Conservation (phyloP, 75 land plant genomes). For the Sequoia sempervirens region DNA sequence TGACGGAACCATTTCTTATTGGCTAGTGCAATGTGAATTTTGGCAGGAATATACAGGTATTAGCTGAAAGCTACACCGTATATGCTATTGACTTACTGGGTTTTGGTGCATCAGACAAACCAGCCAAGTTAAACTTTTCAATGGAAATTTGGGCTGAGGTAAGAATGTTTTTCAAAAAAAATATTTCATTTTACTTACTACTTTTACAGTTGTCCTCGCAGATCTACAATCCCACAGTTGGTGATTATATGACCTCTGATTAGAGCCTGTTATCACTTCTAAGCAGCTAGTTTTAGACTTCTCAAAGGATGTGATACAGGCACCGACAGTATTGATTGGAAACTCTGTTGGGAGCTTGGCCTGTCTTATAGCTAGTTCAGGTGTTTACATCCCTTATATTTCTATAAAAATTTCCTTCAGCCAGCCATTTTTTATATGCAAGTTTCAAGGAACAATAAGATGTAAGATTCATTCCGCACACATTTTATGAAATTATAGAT, state of each 20-base stretch:
- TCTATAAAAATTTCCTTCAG: neutral
- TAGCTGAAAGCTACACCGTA: conserved; percentile 60
- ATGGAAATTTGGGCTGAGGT: conserved; percentile 89
- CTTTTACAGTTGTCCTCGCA: neutral
- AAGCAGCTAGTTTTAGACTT: conserved; percentile 79
- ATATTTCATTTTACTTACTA: neutral
- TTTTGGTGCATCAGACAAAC: conserved; percentile 83
- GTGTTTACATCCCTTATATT: conserved; percentile 10
- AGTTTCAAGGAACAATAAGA: conserved; percentile 2
- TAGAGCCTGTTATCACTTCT: neutral
- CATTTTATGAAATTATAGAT: neutral
- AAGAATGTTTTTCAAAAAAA: conserved; percentile 1
- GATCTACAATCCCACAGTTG: neutral
- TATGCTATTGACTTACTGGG: conserved; percentile 85
- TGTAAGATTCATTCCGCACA: neutral
- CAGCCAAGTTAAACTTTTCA: conserved; percentile 60
- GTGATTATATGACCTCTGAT: neutral
- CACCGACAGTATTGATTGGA: conserved; percentile 76
- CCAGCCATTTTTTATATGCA: neutral
- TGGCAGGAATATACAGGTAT: conserved; percentile 62
- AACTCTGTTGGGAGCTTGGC: conserved; percentile 95
- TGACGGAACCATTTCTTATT: neutral
- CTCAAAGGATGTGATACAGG: conserved; percentile 54
- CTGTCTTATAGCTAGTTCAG: conserved; percentile 88
- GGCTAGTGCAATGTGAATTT: neutral